Evolutionary conservation across 805 yeast genomes (phyloP).

Genomic region (Saccharomycopsis selenospora): DNA sequence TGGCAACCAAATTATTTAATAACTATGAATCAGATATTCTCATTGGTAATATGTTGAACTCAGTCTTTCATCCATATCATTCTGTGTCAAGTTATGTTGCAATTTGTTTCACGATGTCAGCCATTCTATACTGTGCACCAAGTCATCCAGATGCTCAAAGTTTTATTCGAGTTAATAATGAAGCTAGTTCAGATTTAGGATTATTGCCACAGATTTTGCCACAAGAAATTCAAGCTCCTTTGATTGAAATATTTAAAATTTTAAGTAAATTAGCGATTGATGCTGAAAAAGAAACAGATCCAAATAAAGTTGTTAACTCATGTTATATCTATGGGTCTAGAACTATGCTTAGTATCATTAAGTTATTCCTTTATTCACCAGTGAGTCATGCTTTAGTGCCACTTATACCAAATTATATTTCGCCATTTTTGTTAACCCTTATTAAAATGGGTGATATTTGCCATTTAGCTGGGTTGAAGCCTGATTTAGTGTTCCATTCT

Average conservation of each 20-base stretch:
- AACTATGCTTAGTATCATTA: constrained; percentile 56
- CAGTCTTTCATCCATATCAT: constrained; percentile 59
- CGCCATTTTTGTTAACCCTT: constrained; percentile 64
- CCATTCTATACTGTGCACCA: constrained; percentile 35
- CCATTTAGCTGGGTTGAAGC: constrained; percentile 54
- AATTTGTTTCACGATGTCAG: constrained; percentile 40
- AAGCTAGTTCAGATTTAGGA: constrained; percentile 30
- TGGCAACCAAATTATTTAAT: constrained; percentile 48
- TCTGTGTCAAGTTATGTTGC: constrained; percentile 67
- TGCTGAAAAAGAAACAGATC: constrained; percentile 33
- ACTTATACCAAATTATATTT: constrained; percentile 45
- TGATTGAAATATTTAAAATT: constrained; percentile 38
- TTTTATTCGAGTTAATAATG: constrained; percentile 34
- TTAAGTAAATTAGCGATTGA: constrained; percentile 32
- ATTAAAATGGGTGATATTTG: constrained; percentile 74
- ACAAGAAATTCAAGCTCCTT: constrained; percentile 28
- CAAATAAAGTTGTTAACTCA: constrained; percentile 37
- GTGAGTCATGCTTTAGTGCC: constrained; percentile 46
- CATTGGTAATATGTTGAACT: constrained; percentile 38
- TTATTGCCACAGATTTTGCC: constrained; percentile 28
- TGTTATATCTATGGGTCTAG: constrained; percentile 57
- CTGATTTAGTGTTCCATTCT: constrained; percentile 39
- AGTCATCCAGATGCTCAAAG: constrained; percentile 33
- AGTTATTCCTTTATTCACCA: constrained; percentile 35
- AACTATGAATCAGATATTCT: constrained; percentile 42